phyloP scores from a whole-genome alignment of 257 asterid genomes.

The Solanum habrochaites region DNA sequence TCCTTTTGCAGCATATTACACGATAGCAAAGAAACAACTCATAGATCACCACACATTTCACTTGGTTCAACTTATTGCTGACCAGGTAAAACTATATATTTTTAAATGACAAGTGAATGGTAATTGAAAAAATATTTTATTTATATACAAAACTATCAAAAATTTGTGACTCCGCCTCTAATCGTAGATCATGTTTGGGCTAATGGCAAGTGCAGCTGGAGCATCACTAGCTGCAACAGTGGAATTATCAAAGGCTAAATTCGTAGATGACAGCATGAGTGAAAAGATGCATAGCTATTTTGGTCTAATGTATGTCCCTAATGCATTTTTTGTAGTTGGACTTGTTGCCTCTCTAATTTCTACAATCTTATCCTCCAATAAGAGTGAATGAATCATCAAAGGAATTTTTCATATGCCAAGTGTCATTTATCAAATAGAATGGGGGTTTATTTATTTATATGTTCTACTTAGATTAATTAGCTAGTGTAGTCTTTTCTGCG shows the following conservation, averaged over 20 bases:
- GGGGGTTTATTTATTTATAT: no score
- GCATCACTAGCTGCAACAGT: neutral
- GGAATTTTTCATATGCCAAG: no score
- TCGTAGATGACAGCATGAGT: neutral
- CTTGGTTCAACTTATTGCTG: neutral
- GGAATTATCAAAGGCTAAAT: neutral
- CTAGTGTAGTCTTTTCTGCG: no score
- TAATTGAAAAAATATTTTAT: neutral
- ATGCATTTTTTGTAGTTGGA: neutral
- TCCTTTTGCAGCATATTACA: neutral
- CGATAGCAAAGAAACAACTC: neutral
- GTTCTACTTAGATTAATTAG: no score
- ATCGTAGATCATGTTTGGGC: neutral
- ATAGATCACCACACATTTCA: neutral
- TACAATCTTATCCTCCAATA: neutral
- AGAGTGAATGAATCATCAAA: neutral
- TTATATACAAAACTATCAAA: neutral
- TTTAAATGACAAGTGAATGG: neutral
- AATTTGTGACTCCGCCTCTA: neutral
- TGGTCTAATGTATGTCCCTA: neutral
- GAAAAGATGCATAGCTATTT: neutral
- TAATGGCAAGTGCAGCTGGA: conserved; percentile 3
- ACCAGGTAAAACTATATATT: neutral
- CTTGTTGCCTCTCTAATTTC: neutral
- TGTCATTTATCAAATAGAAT: no score